phyloP scores from a whole-genome alignment of 345 rosid species.

The Camelina sativa region DNA sequence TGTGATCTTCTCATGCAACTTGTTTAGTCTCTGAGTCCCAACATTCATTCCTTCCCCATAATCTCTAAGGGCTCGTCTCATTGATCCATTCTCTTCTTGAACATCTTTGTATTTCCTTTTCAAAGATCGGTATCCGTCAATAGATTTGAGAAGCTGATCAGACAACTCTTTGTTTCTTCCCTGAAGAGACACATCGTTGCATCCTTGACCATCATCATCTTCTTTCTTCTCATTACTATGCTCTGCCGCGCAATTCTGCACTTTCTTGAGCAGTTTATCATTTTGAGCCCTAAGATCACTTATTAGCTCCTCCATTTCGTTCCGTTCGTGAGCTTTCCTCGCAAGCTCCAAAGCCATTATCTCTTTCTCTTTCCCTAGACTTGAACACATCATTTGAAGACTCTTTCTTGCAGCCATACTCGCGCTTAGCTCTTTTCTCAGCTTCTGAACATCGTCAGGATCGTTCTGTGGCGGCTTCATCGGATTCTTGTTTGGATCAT shows the following conservation, averaged over 20 bases:
- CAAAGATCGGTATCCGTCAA: constrained; percentile 65
- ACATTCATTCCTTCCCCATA: constrained; percentile 45
- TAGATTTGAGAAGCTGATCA: constrained; percentile 70
- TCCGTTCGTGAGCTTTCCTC: constrained; percentile 62
- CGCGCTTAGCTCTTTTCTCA: constrained; percentile 60
- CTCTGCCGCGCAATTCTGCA: constrained; percentile 49
- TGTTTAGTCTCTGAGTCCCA: constrained; percentile 50
- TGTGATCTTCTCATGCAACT: constrained; percentile 43
- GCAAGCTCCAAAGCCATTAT: constrained; percentile 75
- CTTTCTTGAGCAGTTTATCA: constrained; percentile 53
- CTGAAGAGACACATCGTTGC: constrained; percentile 48
- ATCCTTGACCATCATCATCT: constrained; percentile 40
- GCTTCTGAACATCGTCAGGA: constrained; percentile 49
- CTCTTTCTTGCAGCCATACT: constrained; percentile 67
- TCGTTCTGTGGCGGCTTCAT: constrained; percentile 46
- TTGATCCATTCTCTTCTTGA: constrained; percentile 49
- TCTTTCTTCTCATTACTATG: constrained; percentile 50
- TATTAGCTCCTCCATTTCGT: constrained; percentile 68
- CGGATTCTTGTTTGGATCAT: constrained; percentile 28
- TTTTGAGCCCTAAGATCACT: constrained; percentile 69
- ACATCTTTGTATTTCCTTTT: constrained; percentile 66
- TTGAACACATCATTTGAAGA: constrained; percentile 77
- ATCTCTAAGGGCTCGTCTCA: constrained; percentile 51
- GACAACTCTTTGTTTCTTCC: constrained; percentile 69
- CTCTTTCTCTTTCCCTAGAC: constrained; percentile 87